Percentiles rank a stretch among this genome's conserved stretches.
Evolutionary conservation across 2,329 filamentous ascomycete genomes (phyloP).

Genomic region (Penicillium sp.): DNA sequence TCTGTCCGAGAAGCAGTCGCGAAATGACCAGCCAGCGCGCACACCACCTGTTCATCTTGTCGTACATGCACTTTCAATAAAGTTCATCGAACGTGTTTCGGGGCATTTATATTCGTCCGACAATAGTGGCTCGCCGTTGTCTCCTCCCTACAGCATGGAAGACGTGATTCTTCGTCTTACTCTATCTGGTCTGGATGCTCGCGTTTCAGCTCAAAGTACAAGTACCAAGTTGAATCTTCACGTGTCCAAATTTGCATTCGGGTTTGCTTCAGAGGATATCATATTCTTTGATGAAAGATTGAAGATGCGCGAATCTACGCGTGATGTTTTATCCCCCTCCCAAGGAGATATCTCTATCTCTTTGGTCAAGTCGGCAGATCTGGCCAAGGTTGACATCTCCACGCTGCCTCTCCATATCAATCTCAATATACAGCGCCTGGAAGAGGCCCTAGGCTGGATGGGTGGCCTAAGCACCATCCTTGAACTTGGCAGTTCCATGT

Average conservation of each 20-base stretch:
- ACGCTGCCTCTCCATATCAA: slow-evolving; percentile 75
- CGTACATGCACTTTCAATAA: slow-evolving; percentile 33
- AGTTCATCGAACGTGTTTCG: slow-evolving; percentile 39
- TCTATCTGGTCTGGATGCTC: slow-evolving; percentile 27
- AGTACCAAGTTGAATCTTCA: slow-evolving; percentile 30
- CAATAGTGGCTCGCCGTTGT: slow-evolving; percentile 8
- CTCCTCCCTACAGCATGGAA: slow-evolving; percentile 26
- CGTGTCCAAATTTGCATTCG: slow-evolving; percentile 46
- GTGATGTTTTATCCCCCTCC: slow-evolving; percentile 39
- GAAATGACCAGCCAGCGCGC: slow-evolving; percentile 7
- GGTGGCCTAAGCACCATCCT: slow-evolving; percentile 89
- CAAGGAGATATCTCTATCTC: slow-evolving; percentile 42
- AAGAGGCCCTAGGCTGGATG: slow-evolving; percentile 84
- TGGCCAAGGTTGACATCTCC: slow-evolving; percentile 57
- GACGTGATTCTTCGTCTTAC: slow-evolving; percentile 35
- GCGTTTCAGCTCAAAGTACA: slow-evolving; percentile 21
- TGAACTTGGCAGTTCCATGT: slow-evolving; percentile 81
- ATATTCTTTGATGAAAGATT: slow-evolving; percentile 52
- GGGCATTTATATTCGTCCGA: slow-evolving; percentile 28
- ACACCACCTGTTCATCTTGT: slow-evolving; percentile 25
- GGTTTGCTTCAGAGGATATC: slow-evolving; percentile 50
- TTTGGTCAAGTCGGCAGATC: slow-evolving; percentile 31
- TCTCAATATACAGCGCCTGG: slow-evolving; percentile 74
- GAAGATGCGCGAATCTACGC: slow-evolving; percentile 47
- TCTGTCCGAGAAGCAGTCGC: slow-evolving; percentile 2